phyloP scores from a whole-genome alignment of 1,139 yeast species.

The Sugiyamaella sp. region DNA sequence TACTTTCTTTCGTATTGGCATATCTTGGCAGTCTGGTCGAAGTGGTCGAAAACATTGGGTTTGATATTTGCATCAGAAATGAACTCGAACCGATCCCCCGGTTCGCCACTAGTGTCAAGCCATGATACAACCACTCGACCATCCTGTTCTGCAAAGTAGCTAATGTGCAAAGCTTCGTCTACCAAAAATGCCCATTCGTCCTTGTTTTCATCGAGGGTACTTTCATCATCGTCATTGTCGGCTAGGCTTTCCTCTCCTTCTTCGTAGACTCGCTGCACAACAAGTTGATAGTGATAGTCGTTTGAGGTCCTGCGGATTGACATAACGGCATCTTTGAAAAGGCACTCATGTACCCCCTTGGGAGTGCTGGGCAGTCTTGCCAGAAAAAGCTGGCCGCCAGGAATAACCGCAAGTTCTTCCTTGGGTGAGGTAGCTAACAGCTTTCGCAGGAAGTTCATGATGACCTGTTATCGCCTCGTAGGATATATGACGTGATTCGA shows the following conservation, averaged over 20 bases:
- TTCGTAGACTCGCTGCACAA: constrained; percentile 67
- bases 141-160: constrained; percentile 48
- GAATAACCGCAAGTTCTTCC: constrained; percentile 71
- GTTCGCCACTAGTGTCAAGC: constrained; percentile 82
- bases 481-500: too few species aligned
- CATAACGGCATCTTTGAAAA: constrained; percentile 75
- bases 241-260: constrained; percentile 65
- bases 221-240: constrained; percentile 61
- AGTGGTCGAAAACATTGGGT: constrained; percentile 59
- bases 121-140: constrained; percentile 65
- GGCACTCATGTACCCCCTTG: constrained; percentile 83
- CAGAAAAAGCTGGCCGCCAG: constrained; percentile 78
- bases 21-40: constrained; percentile 62
- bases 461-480: not conserved
- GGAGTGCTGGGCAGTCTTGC: constrained; percentile 79
- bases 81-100: constrained; percentile 86
- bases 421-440: constrained; percentile 64
- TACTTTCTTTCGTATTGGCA: constrained; percentile 82
- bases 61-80: constrained; percentile 67
- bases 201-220: constrained; percentile 50
- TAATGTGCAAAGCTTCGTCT: constrained; percentile 58
- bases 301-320: constrained; percentile 69
- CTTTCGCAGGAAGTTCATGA: constrained; percentile 78
- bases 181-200: constrained; percentile 74
- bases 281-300: constrained; percentile 69